Conservation (phyloP, 768 basidiomycete species). For the Termitomyces sp. region DNA sequence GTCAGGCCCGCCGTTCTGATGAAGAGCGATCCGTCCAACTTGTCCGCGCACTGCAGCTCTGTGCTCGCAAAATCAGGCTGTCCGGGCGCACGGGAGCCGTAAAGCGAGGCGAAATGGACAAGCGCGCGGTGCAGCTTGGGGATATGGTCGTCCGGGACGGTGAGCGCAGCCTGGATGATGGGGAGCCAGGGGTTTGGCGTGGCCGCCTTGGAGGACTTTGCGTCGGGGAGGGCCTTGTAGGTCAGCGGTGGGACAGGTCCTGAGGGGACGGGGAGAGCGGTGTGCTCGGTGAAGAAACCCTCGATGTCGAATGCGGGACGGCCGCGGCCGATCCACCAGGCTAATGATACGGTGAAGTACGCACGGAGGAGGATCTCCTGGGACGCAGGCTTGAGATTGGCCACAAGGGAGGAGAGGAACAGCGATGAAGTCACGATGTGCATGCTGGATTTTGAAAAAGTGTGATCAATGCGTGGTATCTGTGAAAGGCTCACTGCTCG, state of each 20-base stretch:
- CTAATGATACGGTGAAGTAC: conserved; percentile 43
- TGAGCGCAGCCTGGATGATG: conserved; percentile 43
- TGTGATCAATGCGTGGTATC: background rate
- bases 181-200: conserved; percentile 54
- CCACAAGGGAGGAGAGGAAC: conserved; percentile 40
- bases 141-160: conserved; percentile 50
- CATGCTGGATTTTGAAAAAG: conserved; percentile 29
- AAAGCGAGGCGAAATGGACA: conserved; percentile 37
- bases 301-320: conserved; percentile 40
- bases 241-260: conserved; percentile 18
- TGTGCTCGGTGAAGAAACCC: conserved; percentile 35
- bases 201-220: conserved; percentile 25
- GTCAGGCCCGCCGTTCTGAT: conserved; percentile 50
- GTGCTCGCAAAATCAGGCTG: conserved; percentile 21
- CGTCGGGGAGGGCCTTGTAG: conserved; percentile 15
- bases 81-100: conserved; percentile 30
- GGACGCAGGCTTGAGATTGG: conserved; percentile 25
- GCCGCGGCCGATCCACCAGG: conserved; percentile 49
- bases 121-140: conserved; percentile 44
- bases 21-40: conserved; percentile 60
- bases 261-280: conserved; percentile 12
- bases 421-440: conserved; percentile 54
- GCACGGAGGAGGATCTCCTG: conserved; percentile 41
- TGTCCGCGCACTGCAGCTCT: conserved; percentile 44
- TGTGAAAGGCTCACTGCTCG: conserved; percentile 3